Conservation (phyloP, 2,329 filamentous ascomycete species). For the Albifimbria verrucaria region DNA sequence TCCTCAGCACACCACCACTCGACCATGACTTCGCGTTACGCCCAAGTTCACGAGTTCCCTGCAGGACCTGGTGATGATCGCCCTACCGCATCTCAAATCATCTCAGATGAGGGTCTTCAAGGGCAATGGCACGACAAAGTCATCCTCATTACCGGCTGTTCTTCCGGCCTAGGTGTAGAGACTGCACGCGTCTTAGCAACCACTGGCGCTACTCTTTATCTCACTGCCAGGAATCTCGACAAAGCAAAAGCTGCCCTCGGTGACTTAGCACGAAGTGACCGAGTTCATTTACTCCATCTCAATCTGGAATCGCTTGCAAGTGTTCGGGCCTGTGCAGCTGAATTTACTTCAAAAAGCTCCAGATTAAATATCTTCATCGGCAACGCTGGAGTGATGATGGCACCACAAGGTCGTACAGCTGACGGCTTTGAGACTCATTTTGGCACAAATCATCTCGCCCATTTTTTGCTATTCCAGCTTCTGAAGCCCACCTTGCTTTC, state of each 20-base stretch:
- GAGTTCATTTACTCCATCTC: conserved; percentile 13
- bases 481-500: conserved; percentile 40
- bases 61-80: conserved; percentile 32
- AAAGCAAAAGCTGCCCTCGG: conserved; percentile 11
- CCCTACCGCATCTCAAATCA: conserved; percentile 34
- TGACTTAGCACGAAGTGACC: conserved; percentile 4
- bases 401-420: conserved; percentile 9
- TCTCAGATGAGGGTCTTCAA: conserved; percentile 28
- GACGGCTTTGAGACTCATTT: conserved; percentile 38
- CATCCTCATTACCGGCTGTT: conserved; percentile 38
- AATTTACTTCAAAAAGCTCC: conserved; percentile 10
- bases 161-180: conserved; percentile 39
- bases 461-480: conserved; percentile 51
- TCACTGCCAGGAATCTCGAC: conserved; percentile 12
- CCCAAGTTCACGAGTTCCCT: conserved; percentile 29
- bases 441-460: conserved; percentile 49
- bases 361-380: conserved; percentile 16
- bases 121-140: conserved; percentile 32
- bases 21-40: conserved; percentile 8
- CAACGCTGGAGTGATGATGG: conserved; percentile 17
- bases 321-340: conserved; percentile 16
- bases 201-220: conserved; percentile 24
- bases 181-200: conserved; percentile 37
- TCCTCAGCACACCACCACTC: background rate
- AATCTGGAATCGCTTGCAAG: conserved; percentile 19